Evolutionary conservation across 495 filamentous ascomycete species (phyloP), one percentile per base, ranked within the genome.

Genomic region (Letharia columbiana): DNA sequence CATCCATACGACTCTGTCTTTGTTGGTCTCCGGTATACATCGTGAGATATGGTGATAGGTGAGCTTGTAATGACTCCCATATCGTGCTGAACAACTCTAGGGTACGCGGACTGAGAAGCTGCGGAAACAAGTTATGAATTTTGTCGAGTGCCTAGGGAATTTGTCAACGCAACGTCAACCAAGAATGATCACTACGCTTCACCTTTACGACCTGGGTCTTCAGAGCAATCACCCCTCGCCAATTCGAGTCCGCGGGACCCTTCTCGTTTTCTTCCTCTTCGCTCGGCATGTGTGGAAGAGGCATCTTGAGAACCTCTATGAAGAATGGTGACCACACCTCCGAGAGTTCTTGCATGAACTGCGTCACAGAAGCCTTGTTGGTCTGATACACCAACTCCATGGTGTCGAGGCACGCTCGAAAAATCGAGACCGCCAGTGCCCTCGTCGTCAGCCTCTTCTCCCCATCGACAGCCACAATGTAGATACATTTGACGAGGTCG

Each of bases 331-430:
- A 86, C 94, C 94, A 98, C 35, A 81, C 83, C 60, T 79, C 81
- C 52, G 97, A 80, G 1, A 90, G 84, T 72, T 93, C 88, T 70
- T 96, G 90, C 65, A 92, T 91, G 72, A 98, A 98, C 2, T 81
- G 81, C 73, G 90, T 91, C 61, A 98, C 91, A 40, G 88, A 89
- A 50, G 77, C 82, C 72, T 90, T 89, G 75, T 97, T 89, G 66
- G 92, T 90, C 66, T 96, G 92, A 78, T 95, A 87, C 65, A 98
- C 89, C 81, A 96, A 92, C 75, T 97, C 92, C 79, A 98, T 83
- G 62, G 91, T 91, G 75, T 98, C 91, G 73, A 98, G 93, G 75
- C 90, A 96, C 35, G 86, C 85, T 31, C 89, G 84, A 80, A 98
- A 97, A 49, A 96, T 89, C 31, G 87, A 86, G 15, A 96, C 86